Conservation (phyloP, 2,329 filamentous ascomycete genomes). For the Cytospora leucostoma region DNA sequence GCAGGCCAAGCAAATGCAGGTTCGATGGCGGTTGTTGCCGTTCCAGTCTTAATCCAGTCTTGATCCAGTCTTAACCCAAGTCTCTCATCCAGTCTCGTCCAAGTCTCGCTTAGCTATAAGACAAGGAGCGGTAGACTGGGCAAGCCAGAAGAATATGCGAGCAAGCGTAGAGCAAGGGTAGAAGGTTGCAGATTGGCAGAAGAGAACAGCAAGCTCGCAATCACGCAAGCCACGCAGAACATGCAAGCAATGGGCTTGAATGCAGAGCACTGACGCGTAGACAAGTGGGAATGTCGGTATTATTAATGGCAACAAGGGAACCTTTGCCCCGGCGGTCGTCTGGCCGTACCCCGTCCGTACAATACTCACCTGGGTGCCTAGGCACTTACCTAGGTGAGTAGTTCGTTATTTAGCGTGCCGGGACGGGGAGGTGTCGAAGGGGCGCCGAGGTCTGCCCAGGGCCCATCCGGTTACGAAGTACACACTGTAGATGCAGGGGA, state of each 20-base stretch:
- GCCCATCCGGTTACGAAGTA: not conserved
- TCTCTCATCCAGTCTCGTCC: too few species aligned
- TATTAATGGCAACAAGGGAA: constrained; percentile 7
- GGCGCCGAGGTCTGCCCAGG: not conserved
- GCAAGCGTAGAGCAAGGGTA: not conserved
- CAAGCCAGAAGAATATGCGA: too few species aligned
- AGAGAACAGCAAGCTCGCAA: constrained; percentile 1
- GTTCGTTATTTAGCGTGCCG: constrained; percentile 10
- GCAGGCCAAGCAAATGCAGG: not conserved
- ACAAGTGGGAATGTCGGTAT: constrained; percentile 11
- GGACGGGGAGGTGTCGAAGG: constrained; percentile 13
- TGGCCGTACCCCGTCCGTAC: not conserved
- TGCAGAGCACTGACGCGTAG: constrained; percentile 8
- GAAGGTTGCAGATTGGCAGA: not conserved
- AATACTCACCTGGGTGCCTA: too few species aligned
- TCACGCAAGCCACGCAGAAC: not conserved
- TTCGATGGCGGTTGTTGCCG: not conserved
- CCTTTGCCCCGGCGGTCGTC: not conserved
- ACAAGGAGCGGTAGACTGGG: not conserved
- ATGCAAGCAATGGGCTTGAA: not conserved
- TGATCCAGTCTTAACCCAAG: not conserved
- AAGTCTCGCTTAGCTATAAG: not conserved
- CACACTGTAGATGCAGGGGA: too few species aligned
- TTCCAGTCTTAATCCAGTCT: not conserved
- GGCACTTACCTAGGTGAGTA: not conserved